Conservation (phyloP, 129 eudicot species). For the sunflower (Helianthus annuus) region HanXRQr2.0-SUNRISE NC_035446.2:165154591-165155090, state of each 20-base stretch:
- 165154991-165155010: constrained; percentile 75
- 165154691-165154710: constrained; percentile 12
- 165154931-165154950: constrained; percentile 66
- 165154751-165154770: constrained; percentile 36
- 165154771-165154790: constrained; percentile 56
- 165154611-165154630: constrained; percentile 11
- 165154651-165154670: constrained; percentile 13
- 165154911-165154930: constrained; percentile 62
- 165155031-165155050: constrained; percentile 64
- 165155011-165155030: constrained; percentile 77
- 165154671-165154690: constrained; percentile 22
- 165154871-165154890: constrained; percentile 59
- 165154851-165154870: constrained; percentile 56
- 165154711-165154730: not conserved
- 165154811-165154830: constrained; percentile 64
- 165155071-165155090: constrained; percentile 58
- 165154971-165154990: constrained; percentile 64
- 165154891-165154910: constrained; percentile 85
- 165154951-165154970: constrained; percentile 67
- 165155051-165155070: constrained; percentile 78
- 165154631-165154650: constrained; percentile 10
- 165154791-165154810: constrained; percentile 49
- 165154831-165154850: constrained; percentile 57
- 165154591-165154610: not conserved
- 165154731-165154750: constrained; percentile 18